Evolutionary conservation across 371 early-diverging fungal species (phyloP), one percentile per base, ranked within the genome.

Genomic region (Apophysomyces elegans): DNA sequence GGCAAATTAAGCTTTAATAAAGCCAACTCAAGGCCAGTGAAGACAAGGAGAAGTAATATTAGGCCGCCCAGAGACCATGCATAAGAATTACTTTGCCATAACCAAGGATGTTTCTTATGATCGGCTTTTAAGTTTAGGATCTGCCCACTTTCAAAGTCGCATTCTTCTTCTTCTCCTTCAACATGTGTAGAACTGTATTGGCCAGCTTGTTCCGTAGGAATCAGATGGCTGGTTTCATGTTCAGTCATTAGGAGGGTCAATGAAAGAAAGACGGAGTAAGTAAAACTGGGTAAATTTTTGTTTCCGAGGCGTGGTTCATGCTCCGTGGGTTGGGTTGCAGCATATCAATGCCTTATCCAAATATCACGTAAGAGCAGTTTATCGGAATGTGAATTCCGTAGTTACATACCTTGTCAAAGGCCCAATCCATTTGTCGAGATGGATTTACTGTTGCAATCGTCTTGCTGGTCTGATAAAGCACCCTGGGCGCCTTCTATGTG

Each of bases 41-140:
- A 76, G 21, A 73, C 46, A 35, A 76, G 13, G 5, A 80, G 58
- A 35, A 80, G 54, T 5, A 75, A 11, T 11, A 79, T 38, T 5
- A 83, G 71, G 16, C 76, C 65, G 9, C 67, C 64, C 35, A 83
- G 35, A 8, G 83, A 83, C 72, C 79, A 72, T 47, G 61, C 39
- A 65, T 80, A 83, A 16, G 81, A 79, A 39, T 72, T 61, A 62
- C 81, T 80, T 37, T 70, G 71, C 78, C 78, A 78, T 61, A 74
- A 59, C 69, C 76, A 75, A 38, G 62, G 63, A 38, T 70, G 61
- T 64, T 32, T 61, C 35, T 62, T 62, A 58, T 44, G 50, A 41
- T 65, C 39, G 43, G 16, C 21, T 32, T 66, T 16, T 21, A 50
- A 9, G 4, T 5, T 9, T 16, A 5, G 16, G 21, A 50, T 26